Conservation (phyloP, 164 flowering plant genomes). For the Stephania japonica region DNA sequence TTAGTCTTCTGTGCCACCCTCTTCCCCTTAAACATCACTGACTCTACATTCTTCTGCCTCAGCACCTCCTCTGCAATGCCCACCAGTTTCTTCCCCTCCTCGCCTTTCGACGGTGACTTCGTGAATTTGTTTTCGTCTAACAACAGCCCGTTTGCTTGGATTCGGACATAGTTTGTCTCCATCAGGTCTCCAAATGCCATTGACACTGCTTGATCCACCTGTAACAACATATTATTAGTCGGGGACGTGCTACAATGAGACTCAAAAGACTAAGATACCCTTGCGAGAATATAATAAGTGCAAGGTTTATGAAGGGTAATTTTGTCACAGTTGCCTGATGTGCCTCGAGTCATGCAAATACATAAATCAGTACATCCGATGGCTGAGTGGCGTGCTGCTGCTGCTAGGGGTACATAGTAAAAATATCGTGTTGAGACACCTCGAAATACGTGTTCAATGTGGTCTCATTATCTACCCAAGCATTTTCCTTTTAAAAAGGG, state of each 20-base stretch:
- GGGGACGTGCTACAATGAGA: not conserved
- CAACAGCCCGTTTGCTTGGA: constrained; percentile 31
- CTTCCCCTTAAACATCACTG: constrained; percentile 50
- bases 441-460: too few species aligned
- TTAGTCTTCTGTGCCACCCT: constrained; percentile 41
- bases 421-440: too few species aligned
- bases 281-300: not conserved
- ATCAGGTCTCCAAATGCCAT: constrained; percentile 49
- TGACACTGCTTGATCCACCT: constrained; percentile 71
- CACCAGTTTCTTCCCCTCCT: not conserved
- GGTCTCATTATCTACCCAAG: too few species aligned
- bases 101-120: not conserved
- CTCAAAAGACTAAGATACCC: not conserved
- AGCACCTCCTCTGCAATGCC: constrained; percentile 38
- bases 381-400: not conserved
- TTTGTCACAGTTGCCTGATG: not conserved
- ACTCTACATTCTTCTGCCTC: constrained; percentile 48
- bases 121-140: not conserved
- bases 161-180: constrained; percentile 42
- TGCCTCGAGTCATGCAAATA: too few species aligned
- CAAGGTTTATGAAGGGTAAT: not conserved
- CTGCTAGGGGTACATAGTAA: too few species aligned
- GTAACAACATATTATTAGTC: not conserved
- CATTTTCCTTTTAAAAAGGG: not conserved
- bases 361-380: not conserved